Percentiles rank a stretch among this genome's conserved stretches.
These are phyloP conservation scores for Chytriomyces sp. DNA, from an alignment of 192 early-diverging fungal species.

Conservation along the genomic window DNA sequence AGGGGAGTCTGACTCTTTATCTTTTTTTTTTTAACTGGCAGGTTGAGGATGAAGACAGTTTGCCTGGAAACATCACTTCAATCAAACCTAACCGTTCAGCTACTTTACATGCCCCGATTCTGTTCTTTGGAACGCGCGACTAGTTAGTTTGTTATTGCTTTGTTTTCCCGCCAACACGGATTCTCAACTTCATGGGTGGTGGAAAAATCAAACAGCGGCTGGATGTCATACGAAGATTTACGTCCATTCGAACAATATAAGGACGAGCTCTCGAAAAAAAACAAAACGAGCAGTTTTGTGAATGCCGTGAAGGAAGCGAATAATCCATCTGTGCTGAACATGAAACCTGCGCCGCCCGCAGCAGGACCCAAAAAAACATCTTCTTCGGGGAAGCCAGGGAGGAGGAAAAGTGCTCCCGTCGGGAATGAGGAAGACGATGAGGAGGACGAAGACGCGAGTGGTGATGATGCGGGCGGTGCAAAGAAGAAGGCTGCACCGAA, in stretches of 20 bases:
- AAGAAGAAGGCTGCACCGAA: neutral
- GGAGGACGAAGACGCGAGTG: neutral
- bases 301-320: slow-evolving; percentile 14
- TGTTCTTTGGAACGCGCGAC: slow-evolving; percentile 35
- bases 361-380: slow-evolving; percentile 10
- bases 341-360: neutral
- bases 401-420: neutral
- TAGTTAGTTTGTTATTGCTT: slow-evolving; percentile 16
- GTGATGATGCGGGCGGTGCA: neutral
- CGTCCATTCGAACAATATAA: slow-evolving; percentile 16
- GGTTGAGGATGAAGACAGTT: slow-evolving; percentile 29
- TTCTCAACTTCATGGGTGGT: neutral
- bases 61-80: slow-evolving; percentile 16
- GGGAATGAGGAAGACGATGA: neutral
- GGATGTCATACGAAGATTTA: slow-evolving; percentile 15
- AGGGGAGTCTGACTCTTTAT: neutral
- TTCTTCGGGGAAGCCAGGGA: neutral
- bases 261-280: slow-evolving; percentile 2
- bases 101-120: slow-evolving; percentile 26
- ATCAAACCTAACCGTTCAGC: slow-evolving; percentile 22
- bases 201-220: slow-evolving; percentile 28
- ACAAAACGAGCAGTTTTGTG: neutral
- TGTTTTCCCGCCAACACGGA: neutral
- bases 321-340: neutral
- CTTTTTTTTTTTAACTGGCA: slow-evolving; percentile 4